These are phyloP conservation scores for Inga oerstediana DNA, from an alignment of 306 rosid genomes.

Conservation along the genomic window DNA sequence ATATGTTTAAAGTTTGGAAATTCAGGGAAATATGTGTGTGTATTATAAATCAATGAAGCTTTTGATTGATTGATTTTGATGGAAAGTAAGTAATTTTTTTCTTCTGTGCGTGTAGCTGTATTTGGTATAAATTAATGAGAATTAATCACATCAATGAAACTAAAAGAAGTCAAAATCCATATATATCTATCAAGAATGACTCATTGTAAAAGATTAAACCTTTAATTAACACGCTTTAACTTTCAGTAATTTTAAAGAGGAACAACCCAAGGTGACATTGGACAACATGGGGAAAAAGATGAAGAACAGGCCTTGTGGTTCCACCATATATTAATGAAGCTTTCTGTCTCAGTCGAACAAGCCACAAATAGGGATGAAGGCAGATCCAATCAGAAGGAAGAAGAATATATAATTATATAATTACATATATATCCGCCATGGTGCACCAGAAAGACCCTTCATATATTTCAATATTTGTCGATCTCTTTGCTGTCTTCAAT, in stretches of 20 bases:
- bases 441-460: background rate
- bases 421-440: background rate
- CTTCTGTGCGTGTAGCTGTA: background rate
- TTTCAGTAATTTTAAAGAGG: background rate
- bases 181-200: background rate
- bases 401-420: background rate
- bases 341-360: background rate
- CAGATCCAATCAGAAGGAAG: background rate
- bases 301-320: background rate
- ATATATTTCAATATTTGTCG: no score
- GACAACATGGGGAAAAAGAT: background rate
- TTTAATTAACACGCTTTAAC: background rate
- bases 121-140: background rate
- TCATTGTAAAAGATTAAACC: background rate
- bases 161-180: slow-evolving; percentile 8
- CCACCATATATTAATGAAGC: background rate
- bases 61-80: background rate
- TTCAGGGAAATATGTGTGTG: background rate
- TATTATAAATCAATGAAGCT: background rate
- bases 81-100: background rate
- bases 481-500: background rate
- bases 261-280: background rate
- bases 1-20: background rate
- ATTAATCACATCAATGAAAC: background rate
- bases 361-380: background rate